Evolutionary conservation across 225 moss, liverwort and hornwort genomes (phyloP).

Genomic region (Asterella californica): DNA sequence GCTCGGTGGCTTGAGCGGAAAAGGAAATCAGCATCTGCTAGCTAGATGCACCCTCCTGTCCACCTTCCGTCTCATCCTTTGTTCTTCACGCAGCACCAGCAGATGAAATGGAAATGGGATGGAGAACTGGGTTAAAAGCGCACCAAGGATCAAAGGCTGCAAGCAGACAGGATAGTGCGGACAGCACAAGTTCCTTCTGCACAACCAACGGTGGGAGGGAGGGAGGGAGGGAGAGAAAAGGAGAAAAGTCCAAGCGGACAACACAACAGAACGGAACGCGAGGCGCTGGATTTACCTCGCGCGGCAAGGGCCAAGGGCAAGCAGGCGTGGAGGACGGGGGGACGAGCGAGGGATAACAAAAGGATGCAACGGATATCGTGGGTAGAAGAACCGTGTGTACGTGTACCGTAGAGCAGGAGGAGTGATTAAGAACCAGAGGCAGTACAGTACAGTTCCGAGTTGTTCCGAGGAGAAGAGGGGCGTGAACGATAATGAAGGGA

Average conservation of each 20-base stretch:
- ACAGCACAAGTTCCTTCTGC: neutral
- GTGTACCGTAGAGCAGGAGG: neutral
- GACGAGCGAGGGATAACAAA: neutral
- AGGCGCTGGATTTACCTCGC: neutral
- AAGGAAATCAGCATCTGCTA: neutral
- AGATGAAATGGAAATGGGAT: neutral
- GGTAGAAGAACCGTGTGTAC: neutral
- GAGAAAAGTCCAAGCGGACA: slow-evolving; percentile 10
- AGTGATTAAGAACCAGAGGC: neutral
- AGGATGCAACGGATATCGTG: neutral
- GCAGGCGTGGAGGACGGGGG: neutral
- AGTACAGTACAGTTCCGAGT: neutral
- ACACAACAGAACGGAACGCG: neutral
- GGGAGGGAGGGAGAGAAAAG: neutral
- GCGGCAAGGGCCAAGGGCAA: neutral
- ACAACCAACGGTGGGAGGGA: neutral
- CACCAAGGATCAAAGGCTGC: neutral
- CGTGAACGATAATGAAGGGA: neutral
- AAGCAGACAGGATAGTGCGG: slow-evolving; percentile 7
- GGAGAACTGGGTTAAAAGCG: neutral
- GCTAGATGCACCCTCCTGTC: neutral
- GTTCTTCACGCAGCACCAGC: no score
- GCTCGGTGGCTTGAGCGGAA: neutral
- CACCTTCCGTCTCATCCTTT: neutral
- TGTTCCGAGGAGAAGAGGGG: neutral